These are phyloP conservation scores for Cytospora leucostoma DNA, from an alignment of 2,329 filamentous ascomycete species.

Conservation along the genomic window DNA sequence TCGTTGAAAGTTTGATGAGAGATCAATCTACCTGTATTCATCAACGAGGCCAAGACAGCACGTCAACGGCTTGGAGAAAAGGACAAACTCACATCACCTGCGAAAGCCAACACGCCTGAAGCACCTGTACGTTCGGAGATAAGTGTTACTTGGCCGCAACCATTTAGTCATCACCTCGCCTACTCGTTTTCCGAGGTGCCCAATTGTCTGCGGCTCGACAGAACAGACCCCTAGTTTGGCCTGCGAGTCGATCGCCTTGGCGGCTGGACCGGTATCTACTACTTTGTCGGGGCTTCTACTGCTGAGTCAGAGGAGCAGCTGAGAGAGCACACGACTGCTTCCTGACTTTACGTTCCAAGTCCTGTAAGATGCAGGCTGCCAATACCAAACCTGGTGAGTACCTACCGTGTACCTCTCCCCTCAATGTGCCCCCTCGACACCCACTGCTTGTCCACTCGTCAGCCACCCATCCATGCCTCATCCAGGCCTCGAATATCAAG, in stretches of 20 bases:
- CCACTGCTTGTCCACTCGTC: neutral
- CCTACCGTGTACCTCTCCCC: conserved; percentile 5
- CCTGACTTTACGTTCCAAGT: conserved; percentile 12
- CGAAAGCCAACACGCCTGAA: neutral
- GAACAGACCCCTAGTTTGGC: neutral
- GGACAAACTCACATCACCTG: neutral
- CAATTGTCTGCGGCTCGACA: conserved; percentile 5
- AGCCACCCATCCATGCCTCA: neutral
- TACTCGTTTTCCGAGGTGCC: conserved; percentile 9
- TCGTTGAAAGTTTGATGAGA: neutral
- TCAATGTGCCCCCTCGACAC: neutral
- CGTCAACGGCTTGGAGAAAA: neutral
- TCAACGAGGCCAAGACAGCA: neutral
- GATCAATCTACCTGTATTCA: neutral
- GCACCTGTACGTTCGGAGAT: conserved; percentile 15
- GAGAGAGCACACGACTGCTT: conserved; percentile 14
- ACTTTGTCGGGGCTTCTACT: conserved; percentile 1
- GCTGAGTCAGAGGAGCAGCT: conserved; percentile 25
- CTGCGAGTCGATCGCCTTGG: neutral
- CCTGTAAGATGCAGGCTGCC: conserved; percentile 28
- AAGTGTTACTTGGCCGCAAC: conserved; percentile 2
- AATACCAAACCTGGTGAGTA: conserved; percentile 27
- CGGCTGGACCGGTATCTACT: conserved; percentile 1
- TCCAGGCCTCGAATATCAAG: neutral
- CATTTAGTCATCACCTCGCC: conserved; percentile 22